These are phyloP conservation scores for Xylaria sp. DNA, from an alignment of 2,329 filamentous ascomycete species.

Conservation along the genomic window DNA sequence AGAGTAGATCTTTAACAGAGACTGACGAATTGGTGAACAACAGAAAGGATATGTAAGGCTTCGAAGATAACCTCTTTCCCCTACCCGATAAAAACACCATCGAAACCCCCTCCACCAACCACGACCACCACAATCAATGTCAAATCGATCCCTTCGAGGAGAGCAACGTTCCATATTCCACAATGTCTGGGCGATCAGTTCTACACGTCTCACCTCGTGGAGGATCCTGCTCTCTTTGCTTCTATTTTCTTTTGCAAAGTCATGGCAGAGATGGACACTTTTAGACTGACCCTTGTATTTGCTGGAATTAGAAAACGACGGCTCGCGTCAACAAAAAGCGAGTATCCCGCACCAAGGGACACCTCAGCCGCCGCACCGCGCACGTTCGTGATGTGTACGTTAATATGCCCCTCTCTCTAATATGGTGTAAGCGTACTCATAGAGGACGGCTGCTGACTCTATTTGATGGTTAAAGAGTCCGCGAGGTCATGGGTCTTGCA, in stretches of 20 bases:
- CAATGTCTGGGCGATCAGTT: slow-evolving; percentile 38
- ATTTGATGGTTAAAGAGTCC: slow-evolving; percentile 63
- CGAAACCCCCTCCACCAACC: slow-evolving; percentile 15
- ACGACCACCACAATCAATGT: neutral
- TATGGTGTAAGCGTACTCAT: slow-evolving; percentile 1
- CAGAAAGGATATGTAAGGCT: slow-evolving; percentile 41
- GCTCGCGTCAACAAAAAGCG: slow-evolving; percentile 80
- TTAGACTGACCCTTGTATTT: slow-evolving; percentile 59
- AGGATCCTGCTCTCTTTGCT: slow-evolving; percentile 70
- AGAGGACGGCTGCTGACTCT: slow-evolving; percentile 11
- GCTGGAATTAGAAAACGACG: slow-evolving; percentile 77
- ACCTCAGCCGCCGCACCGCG: slow-evolving; percentile 94
- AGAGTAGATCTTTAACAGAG: neutral
- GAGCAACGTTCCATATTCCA: slow-evolving; percentile 18
- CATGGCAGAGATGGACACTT: slow-evolving; percentile 63
- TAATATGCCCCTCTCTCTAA: neutral
- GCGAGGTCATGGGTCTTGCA: slow-evolving; percentile 95
- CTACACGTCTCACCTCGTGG: slow-evolving; percentile 75
- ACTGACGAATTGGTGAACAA: slow-evolving; percentile 27
- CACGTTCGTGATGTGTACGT: slow-evolving; percentile 87
- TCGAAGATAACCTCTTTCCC: slow-evolving; percentile 15
- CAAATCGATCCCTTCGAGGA: slow-evolving; percentile 27
- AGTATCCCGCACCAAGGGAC: slow-evolving; percentile 89
- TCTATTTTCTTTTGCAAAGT: slow-evolving; percentile 48
- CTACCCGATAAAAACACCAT: slow-evolving; percentile 16